Conservation (phyloP, 768 basidiomycete species). For the Kwoniella dejecticola region DNA sequence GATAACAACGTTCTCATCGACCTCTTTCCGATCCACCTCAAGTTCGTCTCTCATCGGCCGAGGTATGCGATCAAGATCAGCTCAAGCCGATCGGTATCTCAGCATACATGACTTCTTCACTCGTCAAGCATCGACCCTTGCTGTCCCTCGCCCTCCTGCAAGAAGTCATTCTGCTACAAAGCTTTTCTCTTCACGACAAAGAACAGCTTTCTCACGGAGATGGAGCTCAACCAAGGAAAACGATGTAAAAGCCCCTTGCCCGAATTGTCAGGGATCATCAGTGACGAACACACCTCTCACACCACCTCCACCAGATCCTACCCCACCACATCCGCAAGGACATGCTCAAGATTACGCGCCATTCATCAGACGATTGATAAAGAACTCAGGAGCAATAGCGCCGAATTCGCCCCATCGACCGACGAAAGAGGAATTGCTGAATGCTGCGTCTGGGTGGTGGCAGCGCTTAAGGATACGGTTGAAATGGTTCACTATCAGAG, state of each 20-base stretch:
- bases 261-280: slow-evolving; percentile 24
- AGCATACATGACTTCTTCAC: slow-evolving; percentile 48
- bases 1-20: slow-evolving; percentile 11
- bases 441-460: slow-evolving; percentile 85
- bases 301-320: slow-evolving; percentile 14
- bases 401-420: slow-evolving; percentile 60
- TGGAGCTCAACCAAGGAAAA: slow-evolving; percentile 7
- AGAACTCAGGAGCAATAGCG: slow-evolving; percentile 25
- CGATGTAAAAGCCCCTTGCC: slow-evolving; percentile 19
- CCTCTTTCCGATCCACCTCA: slow-evolving; percentile 14
- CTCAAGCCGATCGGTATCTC: slow-evolving; percentile 41
- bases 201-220: background rate
- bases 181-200: background rate
- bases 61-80: slow-evolving; percentile 15
- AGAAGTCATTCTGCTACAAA: background rate
- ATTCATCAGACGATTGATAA: slow-evolving; percentile 50
- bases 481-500: slow-evolving; percentile 95
- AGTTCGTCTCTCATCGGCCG: background rate
- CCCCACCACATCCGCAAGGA: slow-evolving; percentile 1
- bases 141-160: background rate
- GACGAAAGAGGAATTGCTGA: slow-evolving; percentile 84
- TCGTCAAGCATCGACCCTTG: slow-evolving; percentile 28
- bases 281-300: slow-evolving; percentile 13
- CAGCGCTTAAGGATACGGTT: slow-evolving; percentile 85
- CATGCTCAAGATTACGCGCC: slow-evolving; percentile 54